phyloP scores from a whole-genome alignment of 768 basidiomycete genomes.

The Termitomyces sp. region DNA sequence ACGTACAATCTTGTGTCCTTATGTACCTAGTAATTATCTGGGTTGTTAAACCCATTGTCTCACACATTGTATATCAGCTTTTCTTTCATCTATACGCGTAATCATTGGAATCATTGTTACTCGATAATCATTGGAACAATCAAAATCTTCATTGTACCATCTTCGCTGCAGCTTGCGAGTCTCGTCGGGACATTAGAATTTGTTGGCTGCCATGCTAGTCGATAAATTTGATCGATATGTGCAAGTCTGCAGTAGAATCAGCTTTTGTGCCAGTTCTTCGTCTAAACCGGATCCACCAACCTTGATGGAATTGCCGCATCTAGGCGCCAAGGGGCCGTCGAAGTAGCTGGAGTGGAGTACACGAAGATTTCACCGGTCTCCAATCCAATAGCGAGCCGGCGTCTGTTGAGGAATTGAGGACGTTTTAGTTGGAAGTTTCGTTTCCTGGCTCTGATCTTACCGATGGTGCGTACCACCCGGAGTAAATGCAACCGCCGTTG shows the following conservation, averaged over 20 bases:
- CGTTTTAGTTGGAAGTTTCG: not conserved
- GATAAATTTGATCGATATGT: constrained; percentile 77
- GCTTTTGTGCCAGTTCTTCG: not conserved
- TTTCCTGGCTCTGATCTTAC: constrained; percentile 26
- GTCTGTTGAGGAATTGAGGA: constrained; percentile 22
- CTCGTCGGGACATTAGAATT: constrained; percentile 28
- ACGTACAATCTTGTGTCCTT: constrained; percentile 25
- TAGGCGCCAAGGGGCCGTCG: constrained; percentile 39
- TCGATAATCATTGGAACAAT: constrained; percentile 48
- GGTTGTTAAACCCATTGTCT: constrained; percentile 38
- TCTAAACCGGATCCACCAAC: constrained; percentile 36
- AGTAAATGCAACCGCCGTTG: constrained; percentile 74
- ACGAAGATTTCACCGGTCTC: constrained; percentile 77
- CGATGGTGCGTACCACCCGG: constrained; percentile 21
- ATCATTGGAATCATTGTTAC: constrained; percentile 40
- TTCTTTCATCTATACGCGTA: constrained; percentile 25
- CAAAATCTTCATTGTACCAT: constrained; percentile 82
- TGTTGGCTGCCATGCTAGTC: constrained; percentile 71
- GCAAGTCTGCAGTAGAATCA: constrained; percentile 41
- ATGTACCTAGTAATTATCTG: constrained; percentile 7
- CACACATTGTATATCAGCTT: constrained; percentile 69
- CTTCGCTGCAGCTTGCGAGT: constrained; percentile 88
- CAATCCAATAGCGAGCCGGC: constrained; percentile 73
- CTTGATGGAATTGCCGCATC: constrained; percentile 40
- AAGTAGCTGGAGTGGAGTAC: constrained; percentile 34